Evolutionary conservation across 768 basidiomycete genomes (phyloP).

Genomic region (Auricularia sp.): DNA sequence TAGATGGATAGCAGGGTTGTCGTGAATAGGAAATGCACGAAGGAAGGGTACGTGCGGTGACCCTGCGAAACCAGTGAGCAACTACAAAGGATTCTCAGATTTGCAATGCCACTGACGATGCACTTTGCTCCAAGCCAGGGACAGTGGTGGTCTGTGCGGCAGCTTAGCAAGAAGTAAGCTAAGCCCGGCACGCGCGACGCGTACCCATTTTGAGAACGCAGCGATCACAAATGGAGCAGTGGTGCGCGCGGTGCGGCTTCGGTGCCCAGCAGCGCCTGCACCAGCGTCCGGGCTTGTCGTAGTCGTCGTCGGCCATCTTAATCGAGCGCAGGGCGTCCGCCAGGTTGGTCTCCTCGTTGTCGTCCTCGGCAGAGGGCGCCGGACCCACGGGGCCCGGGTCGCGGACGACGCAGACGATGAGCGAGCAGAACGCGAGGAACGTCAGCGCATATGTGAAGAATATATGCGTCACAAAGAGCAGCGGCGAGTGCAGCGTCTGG

Average conservation of each 20-base stretch:
- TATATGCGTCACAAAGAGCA: constrained; percentile 44
- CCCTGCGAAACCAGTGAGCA: constrained; percentile 36
- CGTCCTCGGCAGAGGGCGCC: constrained; percentile 18
- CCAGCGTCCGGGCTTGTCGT: constrained; percentile 51
- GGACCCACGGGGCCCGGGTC: constrained; percentile 59
- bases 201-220: constrained; percentile 81
- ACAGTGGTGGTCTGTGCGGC: constrained; percentile 66
- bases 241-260: constrained; percentile 73
- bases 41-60: constrained; percentile 74
- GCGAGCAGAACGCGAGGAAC: constrained; percentile 60
- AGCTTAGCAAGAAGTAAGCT: neutral
- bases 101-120: constrained; percentile 35
- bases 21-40: constrained; percentile 65
- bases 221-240: constrained; percentile 63
- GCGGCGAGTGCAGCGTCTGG: constrained; percentile 37
- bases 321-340: constrained; percentile 48
- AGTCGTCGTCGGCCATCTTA: constrained; percentile 22
- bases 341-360: constrained; percentile 37
- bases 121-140: constrained; percentile 74
- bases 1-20: constrained; percentile 56
- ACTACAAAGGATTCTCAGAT: neutral
- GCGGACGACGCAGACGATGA: constrained; percentile 60
- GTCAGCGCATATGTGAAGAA: constrained; percentile 52
- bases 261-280: constrained; percentile 73
- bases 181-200: neutral